Evolutionary conservation across 2,329 filamentous ascomycete species (phyloP).

Genomic region (Aspergillus versicolor): DNA sequence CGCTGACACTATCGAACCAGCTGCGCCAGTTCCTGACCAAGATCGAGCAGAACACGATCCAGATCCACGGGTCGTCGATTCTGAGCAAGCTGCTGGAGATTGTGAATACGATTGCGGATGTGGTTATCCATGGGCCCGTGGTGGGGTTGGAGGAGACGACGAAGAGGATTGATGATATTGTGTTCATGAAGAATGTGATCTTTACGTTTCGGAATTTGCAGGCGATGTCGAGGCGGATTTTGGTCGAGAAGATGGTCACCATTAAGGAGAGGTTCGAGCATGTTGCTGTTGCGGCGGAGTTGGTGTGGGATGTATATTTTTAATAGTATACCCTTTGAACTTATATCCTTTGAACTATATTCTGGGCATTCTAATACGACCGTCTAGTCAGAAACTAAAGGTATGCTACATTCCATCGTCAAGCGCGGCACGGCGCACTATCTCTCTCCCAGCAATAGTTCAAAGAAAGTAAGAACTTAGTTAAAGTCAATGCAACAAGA

Average conservation of each 20-base stretch:
- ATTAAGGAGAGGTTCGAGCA: slow-evolving; percentile 23
- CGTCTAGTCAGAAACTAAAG: too few relatives aligned
- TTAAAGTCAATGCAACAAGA: too few relatives aligned
- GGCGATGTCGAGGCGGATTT: slow-evolving; percentile 46
- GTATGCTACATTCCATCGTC: too few relatives aligned
- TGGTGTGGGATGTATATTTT: too few relatives aligned
- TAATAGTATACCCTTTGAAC: too few relatives aligned
- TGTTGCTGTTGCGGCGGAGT: slow-evolving; percentile 5
- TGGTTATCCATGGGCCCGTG: slow-evolving; percentile 53
- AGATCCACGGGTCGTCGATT: slow-evolving; percentile 57
- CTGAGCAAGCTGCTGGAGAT: slow-evolving; percentile 62
- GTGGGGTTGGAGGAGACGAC: slow-evolving; percentile 48
- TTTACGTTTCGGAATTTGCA: slow-evolving; percentile 52
- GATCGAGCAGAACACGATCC: slow-evolving; percentile 49
- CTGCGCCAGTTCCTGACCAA: slow-evolving; percentile 43
- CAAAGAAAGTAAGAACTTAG: too few relatives aligned
- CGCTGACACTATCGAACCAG: slow-evolving; percentile 45
- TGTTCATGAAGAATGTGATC: slow-evolving; percentile 53
- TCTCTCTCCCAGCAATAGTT: too few relatives aligned
- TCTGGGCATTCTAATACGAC: too few relatives aligned
- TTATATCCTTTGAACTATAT: too few relatives aligned
- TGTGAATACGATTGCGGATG: slow-evolving; percentile 59
- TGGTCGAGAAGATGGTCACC: slow-evolving; percentile 43
- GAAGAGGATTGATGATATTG: slow-evolving; percentile 54
- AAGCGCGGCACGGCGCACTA: too few relatives aligned